Conservation (phyloP, 768 basidiomycete species). For the Podaxis rugospora region DNA sequence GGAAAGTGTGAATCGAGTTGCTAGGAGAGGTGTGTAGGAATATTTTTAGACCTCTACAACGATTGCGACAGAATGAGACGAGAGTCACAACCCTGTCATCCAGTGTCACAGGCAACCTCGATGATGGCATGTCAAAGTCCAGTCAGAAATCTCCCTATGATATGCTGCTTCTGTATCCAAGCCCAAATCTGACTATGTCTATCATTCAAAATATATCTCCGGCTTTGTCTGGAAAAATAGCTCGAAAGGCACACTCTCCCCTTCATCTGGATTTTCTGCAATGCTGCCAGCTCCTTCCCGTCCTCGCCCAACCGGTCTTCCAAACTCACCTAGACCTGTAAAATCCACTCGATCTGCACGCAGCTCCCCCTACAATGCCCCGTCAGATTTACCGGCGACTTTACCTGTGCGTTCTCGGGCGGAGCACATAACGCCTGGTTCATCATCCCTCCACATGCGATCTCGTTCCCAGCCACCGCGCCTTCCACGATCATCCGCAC, state of each 20-base stretch:
- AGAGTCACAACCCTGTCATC: background rate
- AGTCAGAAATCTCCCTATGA: background rate
- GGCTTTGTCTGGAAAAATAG: background rate
- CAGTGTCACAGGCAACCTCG: background rate
- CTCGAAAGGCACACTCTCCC: background rate
- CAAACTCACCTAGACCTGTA: background rate
- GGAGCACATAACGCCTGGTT: background rate
- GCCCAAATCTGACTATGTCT: background rate
- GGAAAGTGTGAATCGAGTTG: background rate
- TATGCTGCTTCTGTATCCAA: background rate
- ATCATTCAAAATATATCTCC: background rate
- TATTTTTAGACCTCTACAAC: background rate
- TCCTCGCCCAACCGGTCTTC: constrained; percentile 1
- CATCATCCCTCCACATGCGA: background rate
- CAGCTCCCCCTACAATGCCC: background rate
- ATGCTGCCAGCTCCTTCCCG: constrained; percentile 1
- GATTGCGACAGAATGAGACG: constrained; percentile 12
- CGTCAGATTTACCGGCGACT: background rate
- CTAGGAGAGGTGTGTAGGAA: background rate
- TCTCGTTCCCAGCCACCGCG: constrained; percentile 5
- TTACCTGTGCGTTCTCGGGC: background rate
- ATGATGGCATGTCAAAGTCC: background rate
- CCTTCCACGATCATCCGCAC: background rate
- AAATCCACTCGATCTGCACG: background rate
- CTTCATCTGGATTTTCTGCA: background rate